Base-by-base conservation (phyloP, 78 protist species). In the Polysphondylium violaceum region DNA sequence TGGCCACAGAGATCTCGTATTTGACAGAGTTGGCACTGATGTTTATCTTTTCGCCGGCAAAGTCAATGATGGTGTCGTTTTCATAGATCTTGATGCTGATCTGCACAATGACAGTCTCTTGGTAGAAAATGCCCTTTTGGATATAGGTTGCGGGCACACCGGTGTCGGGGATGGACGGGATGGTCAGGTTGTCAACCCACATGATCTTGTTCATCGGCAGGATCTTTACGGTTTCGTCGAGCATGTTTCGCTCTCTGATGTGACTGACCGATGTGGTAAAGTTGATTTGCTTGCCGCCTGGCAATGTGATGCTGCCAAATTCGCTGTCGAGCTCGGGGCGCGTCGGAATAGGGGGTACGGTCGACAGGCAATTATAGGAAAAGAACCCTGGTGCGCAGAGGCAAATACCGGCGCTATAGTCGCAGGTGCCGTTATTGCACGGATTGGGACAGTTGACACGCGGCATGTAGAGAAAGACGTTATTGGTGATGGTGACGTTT, bases 11-110 rank as follows among this genome's bases (percentile, higher is more conserved):
- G 19, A 81, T 47, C 27, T 47, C 36, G 31, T 50, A 81, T 40
- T 81, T 81, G 21, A 81, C 63, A 35, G 89, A 81, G 36, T 81
- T 68, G 0, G 61, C 21, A 9, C 44, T 33, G 23, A 81, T 67
- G 33, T 29, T 41, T 23, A 81, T 55, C 0, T 23, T 29, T 0
- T 81, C 77, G 4, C 75, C 75, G 7, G 77, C 89, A 81, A 81
- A 81, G 21, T 35, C 61, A 9, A 64, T 35, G 0, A 11, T 11
- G 0, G 19, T 33, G 12, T 33, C 35, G 27, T 78, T 36, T 50
- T 64, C 12, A 25, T 44, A 78, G 27, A 17, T 60, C 0, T 61
- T 64, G 14, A 64, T 43, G 50, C 36, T 67, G 9, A 64, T 36
- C 29, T 31, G 59, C 7, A 78, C 67, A 12, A 19, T 29, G 8